Percentiles rank a stretch among this genome's conserved stretches.
Conservation (phyloP, 805 yeast genomes). For the Lachancea thermotolerans region DNA sequence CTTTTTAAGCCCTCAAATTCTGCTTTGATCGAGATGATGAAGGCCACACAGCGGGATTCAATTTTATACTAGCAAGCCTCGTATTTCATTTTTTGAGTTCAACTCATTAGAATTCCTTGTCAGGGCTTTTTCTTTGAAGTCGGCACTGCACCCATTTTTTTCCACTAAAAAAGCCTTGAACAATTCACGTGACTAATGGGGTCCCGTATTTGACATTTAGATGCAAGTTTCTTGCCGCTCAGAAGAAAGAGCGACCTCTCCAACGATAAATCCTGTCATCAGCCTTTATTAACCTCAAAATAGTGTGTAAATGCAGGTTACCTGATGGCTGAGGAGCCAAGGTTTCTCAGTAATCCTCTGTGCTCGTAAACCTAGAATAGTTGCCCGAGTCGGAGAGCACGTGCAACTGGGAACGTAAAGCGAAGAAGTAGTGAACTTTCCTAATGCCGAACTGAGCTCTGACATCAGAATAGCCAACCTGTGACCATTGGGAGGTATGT, state of each 20-base stretch:
- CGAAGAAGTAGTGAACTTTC: slow-evolving; percentile 8
- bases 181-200: background rate
- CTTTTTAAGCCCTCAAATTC: background rate
- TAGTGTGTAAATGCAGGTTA: too few relatives aligned
- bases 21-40: slow-evolving; percentile 2
- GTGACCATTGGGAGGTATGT: slow-evolving; percentile 13
- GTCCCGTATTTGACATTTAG: background rate
- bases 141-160: slow-evolving; percentile 8
- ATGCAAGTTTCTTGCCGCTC: too few relatives aligned
- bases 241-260: too few relatives aligned
- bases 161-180: background rate
- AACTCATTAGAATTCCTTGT: slow-evolving; percentile 5
- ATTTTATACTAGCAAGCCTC: too few relatives aligned
- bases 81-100: slow-evolving; percentile 13
- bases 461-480: slow-evolving; percentile 18
- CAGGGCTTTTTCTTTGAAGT: background rate
- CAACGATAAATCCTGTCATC: too few relatives aligned
- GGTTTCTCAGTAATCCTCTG: background rate
- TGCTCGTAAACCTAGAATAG: background rate
- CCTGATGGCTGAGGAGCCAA: too few relatives aligned
- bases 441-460: slow-evolving; percentile 17
- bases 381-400: background rate
- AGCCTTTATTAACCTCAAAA: too few relatives aligned
- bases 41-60: too few relatives aligned
- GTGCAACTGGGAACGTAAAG: slow-evolving; percentile 2